phyloP scores from a whole-genome alignment of 345 rosid genomes.

The Eucalyptus pauciflora region DNA sequence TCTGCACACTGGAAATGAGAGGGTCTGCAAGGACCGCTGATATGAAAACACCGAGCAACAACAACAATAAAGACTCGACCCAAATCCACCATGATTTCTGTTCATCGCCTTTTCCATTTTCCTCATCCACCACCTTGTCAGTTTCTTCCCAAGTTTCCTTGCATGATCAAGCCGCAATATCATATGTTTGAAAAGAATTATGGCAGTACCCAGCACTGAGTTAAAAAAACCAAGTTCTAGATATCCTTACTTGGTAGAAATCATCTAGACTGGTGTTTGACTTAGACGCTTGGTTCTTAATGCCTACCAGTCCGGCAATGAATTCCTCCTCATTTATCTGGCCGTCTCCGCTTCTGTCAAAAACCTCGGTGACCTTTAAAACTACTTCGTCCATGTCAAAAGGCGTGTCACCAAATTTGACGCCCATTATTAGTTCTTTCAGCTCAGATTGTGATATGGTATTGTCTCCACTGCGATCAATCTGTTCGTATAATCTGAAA shows the following conservation, averaged over 20 bases:
- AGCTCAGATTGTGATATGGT: constrained; percentile 7
- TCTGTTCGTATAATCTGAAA: constrained; percentile 9
- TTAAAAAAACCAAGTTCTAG: not conserved
- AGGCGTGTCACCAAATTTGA: constrained; percentile 6
- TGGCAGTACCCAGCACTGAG: not conserved
- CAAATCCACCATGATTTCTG: not conserved
- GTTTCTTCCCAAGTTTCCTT: constrained; percentile 13
- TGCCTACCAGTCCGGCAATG: not conserved
- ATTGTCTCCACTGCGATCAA: constrained; percentile 3
- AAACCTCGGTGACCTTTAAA: not conserved
- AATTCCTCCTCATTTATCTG: constrained; percentile 17
- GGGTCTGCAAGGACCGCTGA: constrained; percentile 13
- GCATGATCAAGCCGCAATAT: not conserved
- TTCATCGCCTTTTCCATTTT: not conserved
- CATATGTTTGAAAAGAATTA: not conserved
- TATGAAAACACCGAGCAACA: constrained; percentile 6
- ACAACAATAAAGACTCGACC: not conserved
- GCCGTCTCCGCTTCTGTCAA: constrained; percentile 6
- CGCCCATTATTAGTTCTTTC: not conserved
- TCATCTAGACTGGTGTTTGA: not conserved
- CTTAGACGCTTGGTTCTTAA: not conserved
- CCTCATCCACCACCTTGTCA: constrained; percentile 3
- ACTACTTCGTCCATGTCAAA: constrained; percentile 9
- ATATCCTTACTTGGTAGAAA: not conserved
- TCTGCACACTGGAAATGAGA: constrained; percentile 9